A percentile compares a stretch with the other conserved stretches of the same genome.
phyloP scores from a whole-genome alignment of 2,329 filamentous ascomycete species.

The Pseudogymnoascus pannorum region DNA sequence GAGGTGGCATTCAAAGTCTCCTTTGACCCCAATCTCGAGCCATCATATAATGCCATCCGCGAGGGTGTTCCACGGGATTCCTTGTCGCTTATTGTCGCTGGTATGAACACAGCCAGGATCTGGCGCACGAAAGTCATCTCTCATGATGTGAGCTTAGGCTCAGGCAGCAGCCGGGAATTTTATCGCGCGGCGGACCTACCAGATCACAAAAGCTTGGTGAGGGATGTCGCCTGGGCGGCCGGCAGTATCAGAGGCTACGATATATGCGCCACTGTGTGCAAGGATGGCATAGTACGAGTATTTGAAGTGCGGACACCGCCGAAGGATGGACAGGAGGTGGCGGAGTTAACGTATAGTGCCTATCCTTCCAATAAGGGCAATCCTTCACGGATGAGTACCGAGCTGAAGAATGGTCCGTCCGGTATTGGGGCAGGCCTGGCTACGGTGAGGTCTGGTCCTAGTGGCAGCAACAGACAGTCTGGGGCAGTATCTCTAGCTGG shows the following conservation, averaged over 20 bases:
- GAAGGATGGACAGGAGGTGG: constrained; percentile 38
- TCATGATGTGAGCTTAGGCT: constrained; percentile 42
- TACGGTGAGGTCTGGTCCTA: constrained; percentile 31
- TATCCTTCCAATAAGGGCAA: constrained; percentile 22
- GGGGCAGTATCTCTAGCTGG: constrained; percentile 46
- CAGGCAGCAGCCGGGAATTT: constrained; percentile 64
- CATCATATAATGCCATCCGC: constrained; percentile 68
- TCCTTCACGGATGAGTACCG: constrained; percentile 12
- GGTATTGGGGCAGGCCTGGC: constrained; percentile 48
- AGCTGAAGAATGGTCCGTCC: constrained; percentile 33
- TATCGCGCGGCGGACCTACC: constrained; percentile 73
- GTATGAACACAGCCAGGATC: constrained; percentile 74
- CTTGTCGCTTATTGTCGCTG: constrained; percentile 74
- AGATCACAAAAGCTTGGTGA: constrained; percentile 68
- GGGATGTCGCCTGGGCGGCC: constrained; percentile 87
- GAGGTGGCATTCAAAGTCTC: constrained; percentile 80
- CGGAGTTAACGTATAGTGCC: constrained; percentile 27
- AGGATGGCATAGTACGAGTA: constrained; percentile 85
- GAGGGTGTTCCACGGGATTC: constrained; percentile 77
- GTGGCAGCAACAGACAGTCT: constrained; percentile 43
- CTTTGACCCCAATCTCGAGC: constrained; percentile 81
- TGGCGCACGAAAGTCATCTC: constrained; percentile 64
- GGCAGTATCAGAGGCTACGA: constrained; percentile 88
- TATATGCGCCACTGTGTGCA: constrained; percentile 82
- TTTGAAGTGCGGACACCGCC: constrained; percentile 66